Evolutionary conservation across 2,329 filamentous ascomycete species (phyloP).

Genomic region (Cordyceps tenuipes): DNA sequence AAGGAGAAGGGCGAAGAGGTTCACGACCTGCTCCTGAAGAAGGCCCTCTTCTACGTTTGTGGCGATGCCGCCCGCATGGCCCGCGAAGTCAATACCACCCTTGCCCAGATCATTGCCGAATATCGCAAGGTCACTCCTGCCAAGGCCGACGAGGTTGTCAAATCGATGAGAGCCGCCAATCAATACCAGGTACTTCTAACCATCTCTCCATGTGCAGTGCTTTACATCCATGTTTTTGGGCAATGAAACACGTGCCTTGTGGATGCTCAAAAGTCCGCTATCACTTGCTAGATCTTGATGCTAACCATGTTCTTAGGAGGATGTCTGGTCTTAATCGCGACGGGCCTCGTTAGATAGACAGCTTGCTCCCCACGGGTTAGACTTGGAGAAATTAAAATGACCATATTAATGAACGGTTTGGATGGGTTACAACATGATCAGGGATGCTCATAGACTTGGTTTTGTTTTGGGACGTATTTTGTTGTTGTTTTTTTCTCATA

Average conservation of each 20-base stretch:
- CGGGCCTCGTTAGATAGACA: background rate
- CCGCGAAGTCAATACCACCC: conserved; percentile 79
- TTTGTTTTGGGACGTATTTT: background rate
- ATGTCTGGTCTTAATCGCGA: conserved; percentile 55
- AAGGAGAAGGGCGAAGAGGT: conserved; percentile 76
- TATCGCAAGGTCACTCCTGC: conserved; percentile 72
- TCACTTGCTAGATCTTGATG: too few relatives aligned
- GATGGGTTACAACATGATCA: background rate
- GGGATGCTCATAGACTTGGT: conserved; percentile 5
- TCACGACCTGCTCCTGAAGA: conserved; percentile 75
- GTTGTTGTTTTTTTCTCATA: background rate
- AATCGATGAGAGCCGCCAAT: conserved; percentile 89
- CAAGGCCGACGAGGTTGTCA: conserved; percentile 93
- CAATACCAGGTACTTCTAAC: conserved; percentile 73
- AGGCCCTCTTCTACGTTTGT: conserved; percentile 96
- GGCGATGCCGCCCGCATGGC: conserved; percentile 98
- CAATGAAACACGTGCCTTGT: background rate
- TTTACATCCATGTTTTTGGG: background rate
- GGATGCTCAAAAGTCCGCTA: background rate
- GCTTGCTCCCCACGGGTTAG: background rate
- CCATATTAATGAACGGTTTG: conserved; percentile 3
- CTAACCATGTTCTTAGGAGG: conserved; percentile 43
- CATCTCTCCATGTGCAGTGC: background rate
- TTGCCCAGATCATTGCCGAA: conserved; percentile 78
- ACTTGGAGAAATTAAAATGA: background rate